phyloP scores from a whole-genome alignment of 352 stramenopile genomes.

The Globisporangium alternatum region DNA sequence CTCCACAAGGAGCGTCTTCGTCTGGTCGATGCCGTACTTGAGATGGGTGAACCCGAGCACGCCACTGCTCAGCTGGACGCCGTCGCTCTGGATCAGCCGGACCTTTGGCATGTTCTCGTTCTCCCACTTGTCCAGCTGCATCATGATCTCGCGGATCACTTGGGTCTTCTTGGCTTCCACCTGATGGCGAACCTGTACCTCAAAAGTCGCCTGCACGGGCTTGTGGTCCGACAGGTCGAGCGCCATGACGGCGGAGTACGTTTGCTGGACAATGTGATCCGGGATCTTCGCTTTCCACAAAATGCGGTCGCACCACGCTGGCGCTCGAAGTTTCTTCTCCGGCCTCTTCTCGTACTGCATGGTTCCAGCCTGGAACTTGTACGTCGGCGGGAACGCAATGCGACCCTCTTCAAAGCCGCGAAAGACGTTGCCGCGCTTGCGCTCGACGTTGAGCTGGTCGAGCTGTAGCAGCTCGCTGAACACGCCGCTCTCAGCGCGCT shows the following conservation, averaged over 20 bases:
- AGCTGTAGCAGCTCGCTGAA: conserved; percentile 29
- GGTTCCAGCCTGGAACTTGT: conserved; percentile 97
- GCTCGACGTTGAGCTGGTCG: conserved; percentile 74
- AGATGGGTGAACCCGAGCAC: conserved; percentile 64
- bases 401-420: conserved; percentile 89
- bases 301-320: conserved; percentile 94
- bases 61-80: conserved; percentile 38
- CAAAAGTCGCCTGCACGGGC: conserved; percentile 93
- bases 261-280: conserved; percentile 52
- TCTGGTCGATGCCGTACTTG: conserved; percentile 64
- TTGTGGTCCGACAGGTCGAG: conserved; percentile 98
- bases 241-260: conserved; percentile 89
- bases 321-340: conserved; percentile 98
- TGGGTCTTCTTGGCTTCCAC: conserved; percentile 87
- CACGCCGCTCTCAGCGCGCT: conserved; percentile 37
- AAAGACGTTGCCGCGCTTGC: conserved; percentile 71
- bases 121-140: conserved; percentile 94
- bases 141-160: conserved; percentile 93
- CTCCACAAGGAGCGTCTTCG: conserved; percentile 60
- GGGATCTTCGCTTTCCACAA: conserved; percentile 73
- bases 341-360: conserved; percentile 95
- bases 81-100: conserved; percentile 58
- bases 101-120: conserved; percentile 96
- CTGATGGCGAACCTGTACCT: conserved; percentile 91
- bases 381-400: conserved; percentile 94